Evolutionary conservation across 139 green algal species (phyloP).

Genomic region (Chlorella sorokiniana): DNA sequence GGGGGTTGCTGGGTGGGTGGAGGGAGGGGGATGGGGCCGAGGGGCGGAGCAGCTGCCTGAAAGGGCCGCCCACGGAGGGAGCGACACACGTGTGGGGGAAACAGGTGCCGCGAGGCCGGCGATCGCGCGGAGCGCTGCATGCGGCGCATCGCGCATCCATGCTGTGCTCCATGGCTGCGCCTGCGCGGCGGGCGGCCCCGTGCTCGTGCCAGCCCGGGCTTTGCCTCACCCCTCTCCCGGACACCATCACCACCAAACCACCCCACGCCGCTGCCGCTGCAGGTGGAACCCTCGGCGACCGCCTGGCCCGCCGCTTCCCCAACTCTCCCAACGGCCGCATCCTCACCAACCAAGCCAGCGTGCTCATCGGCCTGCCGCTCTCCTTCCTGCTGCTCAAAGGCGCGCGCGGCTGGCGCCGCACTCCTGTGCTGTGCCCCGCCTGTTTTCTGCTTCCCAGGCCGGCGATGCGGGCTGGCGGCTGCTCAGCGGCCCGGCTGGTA

Average conservation of each 20-base stretch:
- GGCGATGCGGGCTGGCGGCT: too few species aligned
- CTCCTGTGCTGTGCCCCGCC: background rate
- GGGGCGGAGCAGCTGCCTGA: too few species aligned
- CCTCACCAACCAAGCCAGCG: conserved; percentile 52
- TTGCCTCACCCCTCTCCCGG: background rate
- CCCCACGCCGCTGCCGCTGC: background rate
- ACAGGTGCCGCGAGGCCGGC: too few species aligned
- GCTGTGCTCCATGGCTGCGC: background rate
- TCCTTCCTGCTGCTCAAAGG: conserved; percentile 60
- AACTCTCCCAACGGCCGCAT: conserved; percentile 56
- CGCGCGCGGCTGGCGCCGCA: background rate
- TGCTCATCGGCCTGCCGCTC: conserved; percentile 66
- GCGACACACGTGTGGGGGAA: too few species aligned
- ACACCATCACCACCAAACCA: background rate
- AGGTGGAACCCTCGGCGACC: conserved; percentile 25
- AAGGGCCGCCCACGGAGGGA: too few species aligned
- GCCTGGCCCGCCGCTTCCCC: conserved; percentile 40
- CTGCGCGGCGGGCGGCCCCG: too few species aligned
- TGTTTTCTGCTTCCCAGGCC: too few species aligned
- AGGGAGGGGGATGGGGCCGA: too few species aligned
- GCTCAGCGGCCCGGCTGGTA: too few species aligned
- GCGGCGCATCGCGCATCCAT: too few species aligned
- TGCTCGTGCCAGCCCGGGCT: background rate
- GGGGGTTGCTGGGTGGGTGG: too few species aligned
- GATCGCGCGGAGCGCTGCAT: too few species aligned